Evolutionary conservation across 352 stramenopile genomes (phyloP), one percentile per base, ranked within the genome.

Genomic region (Phytophthora sp.): DNA sequence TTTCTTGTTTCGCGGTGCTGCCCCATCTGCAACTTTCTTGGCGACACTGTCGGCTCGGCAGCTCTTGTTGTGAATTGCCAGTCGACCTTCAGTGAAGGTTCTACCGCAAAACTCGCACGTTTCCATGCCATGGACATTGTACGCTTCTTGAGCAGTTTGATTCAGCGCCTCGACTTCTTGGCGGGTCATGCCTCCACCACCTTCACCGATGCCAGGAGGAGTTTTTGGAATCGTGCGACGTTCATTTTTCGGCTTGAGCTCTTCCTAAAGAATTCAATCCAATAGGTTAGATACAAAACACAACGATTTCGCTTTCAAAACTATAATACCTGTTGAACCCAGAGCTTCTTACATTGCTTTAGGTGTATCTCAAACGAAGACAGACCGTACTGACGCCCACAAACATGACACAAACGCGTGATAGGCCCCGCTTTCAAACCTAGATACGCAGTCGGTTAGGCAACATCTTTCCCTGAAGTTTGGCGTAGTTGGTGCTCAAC

Each of bases 281-380:
- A n/a, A n/a, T n/a, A n/a, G n/a, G n/a, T n/a, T n/a, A n/a, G n/a
- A n/a, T n/a, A n/a, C n/a, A n/a, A n/a, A n/a, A n/a, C n/a, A 32
- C 24, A 23, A 13, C 9, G 2, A 38, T 15, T 21, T 37, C 17
- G n/a, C 24, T 38, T 38, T n/a, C n/a, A 26, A 12, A 20, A 8
- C 17, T 24, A 13, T 26, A 4, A 4, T 54, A 87, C 76, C 74
- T 89, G 79, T 6, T 83, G 66, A 35, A 91, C 65, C 68, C 83
- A 94, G 2, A 94, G 59, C 42, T 92, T 89, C 61, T 94, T 94
- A 75, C 85, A 94, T 38, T 94, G 85, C 65, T 91, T 92, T 31
- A 94, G 61, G 44, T 94, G 85, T 50, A 94, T 94, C 8, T 94
- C 83, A 52, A 92, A 92, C 12, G 85, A 92, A 11, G 83, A 91